Percentiles rank a stretch among this genome's conserved stretches.
phyloP scores from a whole-genome alignment of 495 filamentous ascomycete species.

The Xylaria bambusicola region DNA sequence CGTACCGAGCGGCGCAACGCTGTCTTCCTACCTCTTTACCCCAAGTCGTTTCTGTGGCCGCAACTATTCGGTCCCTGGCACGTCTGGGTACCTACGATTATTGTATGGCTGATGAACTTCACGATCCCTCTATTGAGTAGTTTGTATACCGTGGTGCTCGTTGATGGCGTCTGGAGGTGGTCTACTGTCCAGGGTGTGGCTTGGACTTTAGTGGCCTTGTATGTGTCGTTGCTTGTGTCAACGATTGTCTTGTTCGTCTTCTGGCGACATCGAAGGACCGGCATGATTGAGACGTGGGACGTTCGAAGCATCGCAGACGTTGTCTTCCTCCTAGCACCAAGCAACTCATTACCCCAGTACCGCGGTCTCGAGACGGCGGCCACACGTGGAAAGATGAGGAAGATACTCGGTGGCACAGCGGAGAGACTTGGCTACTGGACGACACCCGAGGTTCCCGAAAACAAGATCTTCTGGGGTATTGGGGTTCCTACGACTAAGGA shows the following conservation, averaged over 20 bases:
- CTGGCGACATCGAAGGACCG: conserved; percentile 60
- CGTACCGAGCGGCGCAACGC: conserved; percentile 50
- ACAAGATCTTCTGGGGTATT: conserved; percentile 46
- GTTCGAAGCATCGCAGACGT: conserved; percentile 78
- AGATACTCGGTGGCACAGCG: conserved; percentile 51
- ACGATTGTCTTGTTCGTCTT: conserved; percentile 52
- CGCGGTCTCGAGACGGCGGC: conserved; percentile 56
- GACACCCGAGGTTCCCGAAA: conserved; percentile 25
- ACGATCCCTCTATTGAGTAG: conserved; percentile 51
- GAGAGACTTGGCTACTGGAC: conserved; percentile 85
- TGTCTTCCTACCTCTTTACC: conserved; percentile 55
- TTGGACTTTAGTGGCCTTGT: conserved; percentile 76
- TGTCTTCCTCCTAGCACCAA: conserved; percentile 70
- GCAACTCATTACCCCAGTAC: conserved; percentile 73
- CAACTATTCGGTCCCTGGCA: conserved; percentile 46
- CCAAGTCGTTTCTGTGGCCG: conserved; percentile 52
- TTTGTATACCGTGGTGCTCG: conserved; percentile 47
- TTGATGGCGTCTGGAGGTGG: conserved; percentile 69
- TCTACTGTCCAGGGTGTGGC: conserved; percentile 71
- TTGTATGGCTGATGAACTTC: conserved; percentile 49
- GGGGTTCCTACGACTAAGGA: conserved; percentile 39
- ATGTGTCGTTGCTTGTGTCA: conserved; percentile 64
- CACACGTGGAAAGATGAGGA: conserved; percentile 51
- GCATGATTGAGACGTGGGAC: conserved; percentile 73
- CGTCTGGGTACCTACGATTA: conserved; percentile 44